phyloP scores from a whole-genome alignment of 192 early-diverging fungal species.

The Coemansia asiatica region DNA sequence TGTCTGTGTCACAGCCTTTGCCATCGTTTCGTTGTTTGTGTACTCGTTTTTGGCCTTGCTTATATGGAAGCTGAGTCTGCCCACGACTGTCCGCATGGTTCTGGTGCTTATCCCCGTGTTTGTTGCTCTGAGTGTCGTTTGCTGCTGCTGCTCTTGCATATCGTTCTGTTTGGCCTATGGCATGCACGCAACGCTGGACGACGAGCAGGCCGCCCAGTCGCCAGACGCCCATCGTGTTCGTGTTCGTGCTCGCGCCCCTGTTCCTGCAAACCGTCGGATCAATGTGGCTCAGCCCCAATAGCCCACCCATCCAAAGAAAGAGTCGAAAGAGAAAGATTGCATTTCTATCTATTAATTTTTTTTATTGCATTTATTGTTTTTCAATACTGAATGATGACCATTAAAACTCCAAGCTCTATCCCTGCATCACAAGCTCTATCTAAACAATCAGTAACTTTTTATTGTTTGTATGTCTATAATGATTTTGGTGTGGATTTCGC shows the following conservation, averaged over 20 bases:
- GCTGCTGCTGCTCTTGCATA: constrained; percentile 48
- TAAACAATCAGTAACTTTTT: no score
- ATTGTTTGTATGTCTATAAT: background rate
- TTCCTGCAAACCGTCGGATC: constrained; percentile 27
- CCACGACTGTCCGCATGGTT: constrained; percentile 55
- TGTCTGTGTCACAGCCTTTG: constrained; percentile 55
- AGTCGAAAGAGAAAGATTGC: background rate
- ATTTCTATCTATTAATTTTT: background rate
- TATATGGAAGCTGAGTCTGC: constrained; percentile 53
- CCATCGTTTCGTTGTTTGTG: constrained; percentile 34
- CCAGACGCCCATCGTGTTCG: constrained; percentile 4
- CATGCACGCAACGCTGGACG: constrained; percentile 40
- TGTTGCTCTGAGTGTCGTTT: constrained; percentile 48
- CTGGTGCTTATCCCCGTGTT: constrained; percentile 70
- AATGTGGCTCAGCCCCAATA: constrained; percentile 13
- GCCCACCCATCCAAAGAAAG: background rate
- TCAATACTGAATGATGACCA: no score
- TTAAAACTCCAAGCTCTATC: no score
- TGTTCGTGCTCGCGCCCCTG: constrained; percentile 4
- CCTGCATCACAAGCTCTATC: no score
- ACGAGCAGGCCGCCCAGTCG: constrained; percentile 19
- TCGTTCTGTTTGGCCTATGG: constrained; percentile 41
- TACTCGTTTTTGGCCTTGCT: constrained; percentile 62
- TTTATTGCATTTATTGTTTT: constrained; percentile 1
- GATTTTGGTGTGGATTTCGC: background rate